A percentile compares a stretch with the other conserved stretches of the same genome.
phyloP scores from a whole-genome alignment of 2,329 filamentous ascomycete species.

The Elsinoe perseae region DNA sequence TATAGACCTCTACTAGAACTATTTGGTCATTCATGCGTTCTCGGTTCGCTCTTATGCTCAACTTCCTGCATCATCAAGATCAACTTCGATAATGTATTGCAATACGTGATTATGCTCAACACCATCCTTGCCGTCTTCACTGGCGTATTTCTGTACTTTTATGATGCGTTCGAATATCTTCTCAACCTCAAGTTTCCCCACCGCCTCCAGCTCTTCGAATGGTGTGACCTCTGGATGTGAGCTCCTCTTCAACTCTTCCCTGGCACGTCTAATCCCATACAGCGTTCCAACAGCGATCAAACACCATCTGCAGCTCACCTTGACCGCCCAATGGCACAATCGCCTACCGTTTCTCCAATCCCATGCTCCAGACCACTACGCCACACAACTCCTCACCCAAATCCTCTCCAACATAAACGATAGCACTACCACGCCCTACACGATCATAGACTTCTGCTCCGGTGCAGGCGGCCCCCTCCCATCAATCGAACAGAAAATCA shows the following conservation, averaged over 20 bases:
- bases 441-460: constrained; percentile 68
- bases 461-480: constrained; percentile 53
- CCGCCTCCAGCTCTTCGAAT: constrained; percentile 26
- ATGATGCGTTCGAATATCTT: not conserved
- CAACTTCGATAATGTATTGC: not conserved
- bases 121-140: not conserved
- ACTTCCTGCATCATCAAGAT: not conserved
- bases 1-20: too few relatives aligned
- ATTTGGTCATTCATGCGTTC: too few relatives aligned
- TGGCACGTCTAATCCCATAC: not conserved
- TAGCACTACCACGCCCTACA: constrained; percentile 48
- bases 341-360: constrained; percentile 51
- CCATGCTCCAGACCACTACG: constrained; percentile 52
- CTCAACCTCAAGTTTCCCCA: constrained; percentile 6
- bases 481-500: constrained; percentile 31
- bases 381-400: constrained; percentile 49
- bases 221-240: constrained; percentile 27
- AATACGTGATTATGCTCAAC: not conserved
- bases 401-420: constrained; percentile 28
- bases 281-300: constrained; percentile 63
- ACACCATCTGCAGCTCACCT: constrained; percentile 55
- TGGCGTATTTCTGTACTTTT: not conserved
- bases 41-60: not conserved
- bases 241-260: constrained; percentile 3
- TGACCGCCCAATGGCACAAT: constrained; percentile 57